Conservation (phyloP, 1,284 basidiomycete species). For the Ganoderma lingzhi region DNA sequence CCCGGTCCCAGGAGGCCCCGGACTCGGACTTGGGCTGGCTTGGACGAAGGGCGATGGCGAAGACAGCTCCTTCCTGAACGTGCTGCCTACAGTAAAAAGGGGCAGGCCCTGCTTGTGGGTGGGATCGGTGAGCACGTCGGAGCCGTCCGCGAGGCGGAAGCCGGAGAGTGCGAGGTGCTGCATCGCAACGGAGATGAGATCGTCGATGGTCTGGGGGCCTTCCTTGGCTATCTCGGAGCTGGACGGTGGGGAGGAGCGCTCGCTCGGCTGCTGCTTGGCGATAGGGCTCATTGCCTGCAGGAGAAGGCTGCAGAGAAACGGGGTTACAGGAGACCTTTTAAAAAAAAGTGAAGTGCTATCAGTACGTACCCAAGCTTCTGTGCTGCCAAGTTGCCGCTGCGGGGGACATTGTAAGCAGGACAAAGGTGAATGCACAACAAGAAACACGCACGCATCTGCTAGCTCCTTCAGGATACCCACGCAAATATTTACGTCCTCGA, state of each 20-base stretch:
- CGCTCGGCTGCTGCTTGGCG: background rate
- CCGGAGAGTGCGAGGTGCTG: conserved; percentile 3
- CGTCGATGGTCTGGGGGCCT: conserved; percentile 9
- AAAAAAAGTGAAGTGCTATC: conserved; percentile 47
- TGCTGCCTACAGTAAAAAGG: too few species aligned
- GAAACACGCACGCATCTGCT: conserved; percentile 50
- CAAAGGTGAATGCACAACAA: conserved; percentile 19
- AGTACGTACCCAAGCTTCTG: conserved; percentile 43
- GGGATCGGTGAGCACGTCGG: background rate
- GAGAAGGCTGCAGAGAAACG: background rate
- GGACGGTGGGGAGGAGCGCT: background rate
- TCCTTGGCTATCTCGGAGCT: background rate
- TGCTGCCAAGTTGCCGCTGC: conserved; percentile 42
- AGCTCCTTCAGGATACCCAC: conserved; percentile 58
- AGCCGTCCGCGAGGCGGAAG: background rate
- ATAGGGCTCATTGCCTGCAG: conserved; percentile 5
- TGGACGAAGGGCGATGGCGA: background rate
- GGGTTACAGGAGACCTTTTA: too few species aligned
- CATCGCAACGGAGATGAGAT: conserved; percentile 1
- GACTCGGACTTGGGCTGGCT: background rate
- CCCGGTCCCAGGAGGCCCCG: too few species aligned
- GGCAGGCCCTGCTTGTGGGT: background rate
- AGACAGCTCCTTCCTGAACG: background rate
- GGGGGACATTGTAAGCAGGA: background rate
- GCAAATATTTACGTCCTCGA: conserved; percentile 71